phyloP scores from a whole-genome alignment of 2,329 filamentous ascomycete species.

The Monosporascus sp. region DNA sequence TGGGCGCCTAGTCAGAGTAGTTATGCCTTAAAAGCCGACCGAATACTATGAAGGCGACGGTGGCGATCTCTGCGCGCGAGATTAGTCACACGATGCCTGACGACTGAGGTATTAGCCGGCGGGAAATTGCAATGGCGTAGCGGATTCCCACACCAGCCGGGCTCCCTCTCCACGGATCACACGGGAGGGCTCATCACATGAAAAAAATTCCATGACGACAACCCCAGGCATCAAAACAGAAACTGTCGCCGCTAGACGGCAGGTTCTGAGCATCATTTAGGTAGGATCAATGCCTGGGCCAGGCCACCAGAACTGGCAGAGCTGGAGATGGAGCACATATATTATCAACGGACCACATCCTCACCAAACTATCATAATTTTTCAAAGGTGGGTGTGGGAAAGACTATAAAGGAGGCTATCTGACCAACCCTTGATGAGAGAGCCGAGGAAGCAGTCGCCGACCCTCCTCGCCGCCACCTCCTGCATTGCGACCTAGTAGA shows the following conservation, averaged over 20 bases:
- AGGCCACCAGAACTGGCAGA: constrained; percentile 3
- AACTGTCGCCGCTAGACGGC: not conserved
- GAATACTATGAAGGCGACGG: constrained; percentile 9
- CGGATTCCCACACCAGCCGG: not conserved
- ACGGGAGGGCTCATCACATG: too few species aligned
- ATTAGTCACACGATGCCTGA: constrained; percentile 7
- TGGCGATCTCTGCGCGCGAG: constrained; percentile 18
- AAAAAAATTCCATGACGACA: too few species aligned
- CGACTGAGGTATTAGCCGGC: constrained; percentile 3
- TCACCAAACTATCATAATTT: constrained; percentile 23
- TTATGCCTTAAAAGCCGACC: not conserved
- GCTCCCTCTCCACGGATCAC: not conserved
- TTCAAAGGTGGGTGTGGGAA: constrained; percentile 23
- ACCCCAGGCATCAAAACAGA: too few species aligned
- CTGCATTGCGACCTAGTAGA: constrained; percentile 13
- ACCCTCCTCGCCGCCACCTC: not conserved
- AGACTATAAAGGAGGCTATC: constrained; percentile 22
- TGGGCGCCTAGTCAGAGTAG: not conserved
- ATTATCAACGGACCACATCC: constrained; percentile 12
- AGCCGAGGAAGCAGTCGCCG: constrained; percentile 8
- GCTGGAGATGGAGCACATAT: constrained; percentile 1
- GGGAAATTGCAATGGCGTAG: not conserved
- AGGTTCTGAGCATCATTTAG: not conserved
- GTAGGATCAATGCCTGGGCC: not conserved
- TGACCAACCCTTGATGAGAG: constrained; percentile 23